Evolutionary conservation across 2,329 filamentous ascomycete genomes (phyloP).

Genomic region (Colletotrichum sp.): DNA sequence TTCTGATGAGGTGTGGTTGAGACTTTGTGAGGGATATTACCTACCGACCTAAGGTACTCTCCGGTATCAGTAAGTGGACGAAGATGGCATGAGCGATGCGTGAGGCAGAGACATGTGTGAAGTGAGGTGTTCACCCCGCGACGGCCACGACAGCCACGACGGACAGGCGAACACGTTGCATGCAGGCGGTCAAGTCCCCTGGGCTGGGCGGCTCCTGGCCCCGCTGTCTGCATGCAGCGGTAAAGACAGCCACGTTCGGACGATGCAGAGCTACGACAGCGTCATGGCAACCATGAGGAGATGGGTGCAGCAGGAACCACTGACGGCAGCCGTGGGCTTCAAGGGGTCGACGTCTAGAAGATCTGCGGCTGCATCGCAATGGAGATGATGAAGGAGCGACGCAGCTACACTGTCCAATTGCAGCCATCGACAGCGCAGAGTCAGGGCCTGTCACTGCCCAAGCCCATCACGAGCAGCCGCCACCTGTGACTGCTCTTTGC

Average conservation of each 20-base stretch:
- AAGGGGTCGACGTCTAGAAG: background rate
- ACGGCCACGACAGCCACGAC: background rate
- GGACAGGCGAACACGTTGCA: slow-evolving; percentile 5
- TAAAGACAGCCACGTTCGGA: background rate
- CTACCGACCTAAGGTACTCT: background rate
- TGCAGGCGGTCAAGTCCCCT: slow-evolving; percentile 7
- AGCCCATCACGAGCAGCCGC: background rate
- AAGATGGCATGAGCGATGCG: background rate
- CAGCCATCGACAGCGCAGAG: background rate
- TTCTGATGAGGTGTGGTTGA: background rate
- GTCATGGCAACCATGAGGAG: slow-evolving; percentile 21
- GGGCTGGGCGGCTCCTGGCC: background rate
- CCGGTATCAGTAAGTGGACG: background rate
- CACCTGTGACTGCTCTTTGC: background rate
- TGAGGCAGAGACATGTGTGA: background rate
- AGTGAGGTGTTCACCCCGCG: background rate
- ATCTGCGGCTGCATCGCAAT: slow-evolving; percentile 1
- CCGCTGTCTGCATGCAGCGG: slow-evolving; percentile 16
- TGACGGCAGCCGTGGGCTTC: background rate
- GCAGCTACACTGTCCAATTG: background rate
- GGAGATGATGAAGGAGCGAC: background rate
- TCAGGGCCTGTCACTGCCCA: background rate
- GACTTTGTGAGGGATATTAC: background rate
- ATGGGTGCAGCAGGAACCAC: background rate
- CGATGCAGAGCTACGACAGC: slow-evolving; percentile 17